Evolutionary conservation across 768 basidiomycete genomes (phyloP).

Genomic region (Pholiota microspora): DNA sequence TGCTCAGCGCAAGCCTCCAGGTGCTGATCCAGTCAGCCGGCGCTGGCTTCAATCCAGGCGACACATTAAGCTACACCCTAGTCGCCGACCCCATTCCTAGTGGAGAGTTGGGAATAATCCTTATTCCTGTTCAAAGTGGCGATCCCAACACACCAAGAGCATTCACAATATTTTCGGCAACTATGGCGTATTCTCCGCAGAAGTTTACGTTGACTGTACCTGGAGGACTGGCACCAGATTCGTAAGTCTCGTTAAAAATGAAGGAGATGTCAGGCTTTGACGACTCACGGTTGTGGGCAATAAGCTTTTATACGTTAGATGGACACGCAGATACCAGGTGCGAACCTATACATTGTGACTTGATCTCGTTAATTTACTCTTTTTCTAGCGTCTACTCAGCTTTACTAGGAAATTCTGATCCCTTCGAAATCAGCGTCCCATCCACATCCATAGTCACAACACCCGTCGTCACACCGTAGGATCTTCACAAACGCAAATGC

Average conservation of each 20-base stretch:
- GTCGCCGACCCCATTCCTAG: not conserved
- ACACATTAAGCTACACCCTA: not conserved
- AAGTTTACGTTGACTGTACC: not conserved
- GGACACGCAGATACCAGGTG: not conserved
- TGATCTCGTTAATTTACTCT: not conserved
- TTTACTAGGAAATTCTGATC: not conserved
- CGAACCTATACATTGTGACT: not conserved
- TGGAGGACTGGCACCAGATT: not conserved
- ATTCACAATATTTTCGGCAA: not conserved
- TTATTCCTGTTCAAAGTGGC: not conserved
- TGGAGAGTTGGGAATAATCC: not conserved
- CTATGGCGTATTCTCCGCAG: not conserved
- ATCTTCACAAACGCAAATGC: too few relatives aligned
- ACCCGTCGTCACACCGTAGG: not conserved
- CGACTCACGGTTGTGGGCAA: not conserved
- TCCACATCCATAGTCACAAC: not conserved
- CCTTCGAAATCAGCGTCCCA: not conserved
- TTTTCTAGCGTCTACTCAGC: not conserved
- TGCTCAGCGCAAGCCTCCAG: not conserved
- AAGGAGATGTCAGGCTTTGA: not conserved
- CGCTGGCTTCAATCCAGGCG: not conserved
- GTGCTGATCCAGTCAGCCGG: not conserved
- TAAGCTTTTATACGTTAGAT: not conserved
- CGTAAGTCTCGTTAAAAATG: not conserved
- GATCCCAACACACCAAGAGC: not conserved